phyloP scores from a whole-genome alignment of 306 rosid species.

The Coriaria nepalensis region DNA sequence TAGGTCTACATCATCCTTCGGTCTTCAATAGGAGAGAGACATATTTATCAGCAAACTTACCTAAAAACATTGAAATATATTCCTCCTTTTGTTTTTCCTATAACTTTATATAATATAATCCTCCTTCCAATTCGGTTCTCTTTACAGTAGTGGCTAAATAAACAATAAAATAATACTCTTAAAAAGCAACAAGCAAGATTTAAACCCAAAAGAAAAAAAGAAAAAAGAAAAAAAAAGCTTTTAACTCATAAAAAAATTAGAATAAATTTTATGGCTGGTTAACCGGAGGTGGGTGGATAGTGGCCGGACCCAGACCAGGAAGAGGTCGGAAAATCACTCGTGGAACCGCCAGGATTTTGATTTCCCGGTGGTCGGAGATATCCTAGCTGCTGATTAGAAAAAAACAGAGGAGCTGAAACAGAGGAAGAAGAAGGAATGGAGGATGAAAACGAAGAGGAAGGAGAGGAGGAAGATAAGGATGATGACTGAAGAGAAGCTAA shows the following conservation, averaged over 20 bases:
- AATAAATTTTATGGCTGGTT: slow-evolving; percentile 2
- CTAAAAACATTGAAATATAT: no score
- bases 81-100: no score
- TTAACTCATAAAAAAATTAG: slow-evolving; percentile 8
- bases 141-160: no score
- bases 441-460: slow-evolving; percentile 19
- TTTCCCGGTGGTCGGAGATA: slow-evolving; percentile 25
- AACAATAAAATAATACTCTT: not conserved
- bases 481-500: slow-evolving; percentile 36
- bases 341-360: slow-evolving; percentile 15
- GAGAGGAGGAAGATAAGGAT: slow-evolving; percentile 14
- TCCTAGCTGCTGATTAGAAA: slow-evolving; percentile 35
- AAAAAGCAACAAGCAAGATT: not conserved
- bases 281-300: slow-evolving; percentile 44
- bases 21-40: no score
- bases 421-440: slow-evolving; percentile 26
- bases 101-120: no score
- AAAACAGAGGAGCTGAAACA: slow-evolving; percentile 57
- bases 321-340: slow-evolving; percentile 19
- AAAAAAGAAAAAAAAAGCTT: slow-evolving; percentile 4
- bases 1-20: no score
- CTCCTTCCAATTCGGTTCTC: no score
- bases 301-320: slow-evolving; percentile 52
- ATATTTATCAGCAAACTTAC: no score
- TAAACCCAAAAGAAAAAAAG: not conserved